phyloP scores from a whole-genome alignment of 371 early-diverging fungal species.

The Lichtheimia hyalospora region DNA sequence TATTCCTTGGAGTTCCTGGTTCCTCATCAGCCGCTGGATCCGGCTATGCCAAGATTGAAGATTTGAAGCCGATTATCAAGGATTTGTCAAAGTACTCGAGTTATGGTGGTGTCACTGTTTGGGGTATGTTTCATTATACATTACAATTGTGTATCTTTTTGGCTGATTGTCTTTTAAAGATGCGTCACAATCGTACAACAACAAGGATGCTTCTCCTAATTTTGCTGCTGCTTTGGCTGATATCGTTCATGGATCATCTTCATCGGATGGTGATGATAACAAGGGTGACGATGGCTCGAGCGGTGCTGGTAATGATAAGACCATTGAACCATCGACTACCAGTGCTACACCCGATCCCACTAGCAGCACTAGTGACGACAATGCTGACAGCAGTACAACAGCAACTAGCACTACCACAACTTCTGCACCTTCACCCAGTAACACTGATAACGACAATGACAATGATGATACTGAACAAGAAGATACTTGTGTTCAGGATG shows the following conservation, averaged over 20 bases:
- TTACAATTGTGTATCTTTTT: background rate
- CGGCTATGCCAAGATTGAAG: constrained; percentile 32
- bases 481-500: constrained; percentile 8
- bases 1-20: constrained; percentile 65
- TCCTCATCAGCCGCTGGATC: constrained; percentile 44
- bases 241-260: constrained; percentile 21
- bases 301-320: background rate
- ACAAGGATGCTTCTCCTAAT: constrained; percentile 27
- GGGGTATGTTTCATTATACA: constrained; percentile 35
- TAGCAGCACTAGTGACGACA: background rate
- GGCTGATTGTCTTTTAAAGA: constrained; percentile 14
- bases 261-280: constrained; percentile 3
- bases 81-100: constrained; percentile 30
- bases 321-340: background rate
- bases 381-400: background rate
- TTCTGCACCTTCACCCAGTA: background rate
- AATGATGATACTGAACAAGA: background rate
- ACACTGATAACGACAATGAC: background rate
- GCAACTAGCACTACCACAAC: constrained; percentile 8
- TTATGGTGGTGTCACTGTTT: constrained; percentile 72
- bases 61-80: constrained; percentile 35
- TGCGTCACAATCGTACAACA: constrained; percentile 45
- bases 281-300: background rate
- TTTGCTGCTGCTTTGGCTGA: constrained; percentile 33
- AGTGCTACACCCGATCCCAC: background rate